Evolutionary conservation across 495 filamentous ascomycete genomes (phyloP).

Genomic region (Annulohypoxylon moriforme): DNA sequence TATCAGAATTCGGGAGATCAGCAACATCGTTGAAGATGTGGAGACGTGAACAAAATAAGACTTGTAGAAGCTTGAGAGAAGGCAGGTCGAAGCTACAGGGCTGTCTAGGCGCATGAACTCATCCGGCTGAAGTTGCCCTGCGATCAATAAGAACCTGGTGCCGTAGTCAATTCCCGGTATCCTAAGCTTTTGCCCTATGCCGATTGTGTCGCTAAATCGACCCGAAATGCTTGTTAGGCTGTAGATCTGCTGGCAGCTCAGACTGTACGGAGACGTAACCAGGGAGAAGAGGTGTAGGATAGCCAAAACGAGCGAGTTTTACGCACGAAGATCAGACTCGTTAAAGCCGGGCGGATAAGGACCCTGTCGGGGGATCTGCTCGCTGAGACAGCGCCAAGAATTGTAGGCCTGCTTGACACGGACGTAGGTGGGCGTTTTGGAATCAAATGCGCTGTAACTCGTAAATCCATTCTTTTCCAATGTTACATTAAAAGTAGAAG

Average conservation of each 20-base stretch:
- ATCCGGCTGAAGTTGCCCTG: constrained; percentile 36
- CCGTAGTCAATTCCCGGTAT: constrained; percentile 7
- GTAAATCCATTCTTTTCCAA: too few species aligned
- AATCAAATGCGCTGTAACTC: constrained; percentile 16
- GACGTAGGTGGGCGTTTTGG: constrained; percentile 3
- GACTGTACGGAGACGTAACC: constrained; percentile 20
- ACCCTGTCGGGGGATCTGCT: constrained; percentile 35
- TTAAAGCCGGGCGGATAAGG: constrained; percentile 29
- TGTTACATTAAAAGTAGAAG: too few species aligned
- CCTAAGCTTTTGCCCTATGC: not conserved
- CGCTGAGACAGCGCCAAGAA: constrained; percentile 42
- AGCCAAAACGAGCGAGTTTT: constrained; percentile 40
- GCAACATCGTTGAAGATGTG: constrained; percentile 8
- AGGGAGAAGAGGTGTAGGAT: constrained; percentile 12
- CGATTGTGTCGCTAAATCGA: constrained; percentile 17
- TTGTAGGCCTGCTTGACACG: constrained; percentile 4
- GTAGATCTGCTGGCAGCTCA: constrained; percentile 25
- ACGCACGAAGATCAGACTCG: constrained; percentile 42
- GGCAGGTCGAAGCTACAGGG: constrained; percentile 34
- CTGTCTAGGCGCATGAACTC: constrained; percentile 30
- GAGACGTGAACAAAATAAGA: constrained; percentile 16
- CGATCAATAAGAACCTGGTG: not conserved
- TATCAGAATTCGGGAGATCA: not conserved
- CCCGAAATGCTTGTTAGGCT: constrained; percentile 20
- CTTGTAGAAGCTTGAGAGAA: constrained; percentile 33